Conservation (phyloP, 202 grass and related monocot genomes). For the Setaria italica region DNA sequence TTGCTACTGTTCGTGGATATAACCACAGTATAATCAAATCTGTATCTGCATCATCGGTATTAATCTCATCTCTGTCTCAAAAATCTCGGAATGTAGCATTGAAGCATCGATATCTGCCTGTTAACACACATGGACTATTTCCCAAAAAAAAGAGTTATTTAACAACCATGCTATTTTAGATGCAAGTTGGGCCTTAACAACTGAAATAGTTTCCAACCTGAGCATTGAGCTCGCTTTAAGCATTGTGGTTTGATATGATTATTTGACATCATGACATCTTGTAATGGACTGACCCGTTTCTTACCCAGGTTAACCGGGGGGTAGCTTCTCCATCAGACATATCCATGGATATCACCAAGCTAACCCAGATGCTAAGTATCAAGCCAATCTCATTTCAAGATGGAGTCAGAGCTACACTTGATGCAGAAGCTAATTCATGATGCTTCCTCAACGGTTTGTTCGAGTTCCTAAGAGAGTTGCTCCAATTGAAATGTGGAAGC, state of each 20-base stretch:
- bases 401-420: constrained; percentile 80
- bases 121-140: not conserved
- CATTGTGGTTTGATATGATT: not conserved
- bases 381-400: constrained; percentile 70
- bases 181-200: too few relatives aligned
- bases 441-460: constrained; percentile 17
- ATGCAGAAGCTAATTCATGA: constrained; percentile 58
- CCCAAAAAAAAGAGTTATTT: not conserved
- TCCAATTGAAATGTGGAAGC: constrained; percentile 35
- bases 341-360: constrained; percentile 92
- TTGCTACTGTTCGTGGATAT: constrained; percentile 83
- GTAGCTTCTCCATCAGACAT: constrained; percentile 90
- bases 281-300: not conserved
- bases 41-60: constrained; percentile 83
- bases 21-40: constrained; percentile 70
- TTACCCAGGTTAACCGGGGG: constrained; percentile 72
- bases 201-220: not conserved
- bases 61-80: constrained; percentile 9
- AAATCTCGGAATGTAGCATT: not conserved
- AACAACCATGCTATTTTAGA: not conserved
- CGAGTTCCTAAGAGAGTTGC: constrained; percentile 3
- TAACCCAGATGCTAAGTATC: constrained; percentile 70
- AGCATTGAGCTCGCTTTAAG: constrained; percentile 32
- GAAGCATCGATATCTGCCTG: not conserved
- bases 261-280: constrained; percentile 21